Percentiles rank a stretch among this genome's conserved stretches.
phyloP scores from a whole-genome alignment of 2,329 filamentous ascomycete genomes.

The Bipolaris oryzae region DNA sequence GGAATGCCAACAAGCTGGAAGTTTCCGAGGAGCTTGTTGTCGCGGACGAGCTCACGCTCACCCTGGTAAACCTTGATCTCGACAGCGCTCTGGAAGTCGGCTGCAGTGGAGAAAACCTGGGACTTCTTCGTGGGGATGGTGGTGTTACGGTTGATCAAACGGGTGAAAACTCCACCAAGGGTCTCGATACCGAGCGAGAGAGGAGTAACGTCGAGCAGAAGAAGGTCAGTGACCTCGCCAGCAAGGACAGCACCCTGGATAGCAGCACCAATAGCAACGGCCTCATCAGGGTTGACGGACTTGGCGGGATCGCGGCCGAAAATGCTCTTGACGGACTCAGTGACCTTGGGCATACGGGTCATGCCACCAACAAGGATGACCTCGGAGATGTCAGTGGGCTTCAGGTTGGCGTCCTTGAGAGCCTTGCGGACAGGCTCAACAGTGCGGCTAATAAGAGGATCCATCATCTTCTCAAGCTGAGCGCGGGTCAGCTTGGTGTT shows the following conservation, averaged over 20 bases:
- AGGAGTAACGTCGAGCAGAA: constrained; percentile 93
- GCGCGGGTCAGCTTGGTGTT: constrained; percentile 91
- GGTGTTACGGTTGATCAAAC: constrained; percentile 98
- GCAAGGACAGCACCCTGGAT: constrained; percentile 96
- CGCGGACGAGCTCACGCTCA: constrained; percentile 97
- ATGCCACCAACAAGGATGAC: constrained; percentile 98
- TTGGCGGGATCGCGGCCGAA: constrained; percentile 97
- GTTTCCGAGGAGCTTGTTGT: constrained; percentile 99
- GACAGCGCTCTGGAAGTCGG: constrained; percentile 97
- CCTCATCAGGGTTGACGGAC: constrained; percentile 98
- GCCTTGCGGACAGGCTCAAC: constrained; percentile 95
- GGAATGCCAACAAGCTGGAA: constrained; percentile 99
- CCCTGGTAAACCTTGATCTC: constrained; percentile 99
- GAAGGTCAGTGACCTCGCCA: constrained; percentile 94
- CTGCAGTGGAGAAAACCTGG: constrained; percentile 95
- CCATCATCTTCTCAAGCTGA: constrained; percentile 91
- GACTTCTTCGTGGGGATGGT: constrained; percentile 99
- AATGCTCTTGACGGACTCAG: constrained; percentile 93
- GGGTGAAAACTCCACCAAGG: constrained; percentile 95
- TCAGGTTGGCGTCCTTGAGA: constrained; percentile 89
- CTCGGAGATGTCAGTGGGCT: constrained; percentile 94
- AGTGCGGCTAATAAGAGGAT: constrained; percentile 83
- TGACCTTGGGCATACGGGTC: constrained; percentile 99
- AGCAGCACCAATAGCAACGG: constrained; percentile 95
- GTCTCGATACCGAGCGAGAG: constrained; percentile 98